These are phyloP conservation scores for Boletus edulis DNA, from an alignment of 768 basidiomycete species.

Conservation along the genomic window DNA sequence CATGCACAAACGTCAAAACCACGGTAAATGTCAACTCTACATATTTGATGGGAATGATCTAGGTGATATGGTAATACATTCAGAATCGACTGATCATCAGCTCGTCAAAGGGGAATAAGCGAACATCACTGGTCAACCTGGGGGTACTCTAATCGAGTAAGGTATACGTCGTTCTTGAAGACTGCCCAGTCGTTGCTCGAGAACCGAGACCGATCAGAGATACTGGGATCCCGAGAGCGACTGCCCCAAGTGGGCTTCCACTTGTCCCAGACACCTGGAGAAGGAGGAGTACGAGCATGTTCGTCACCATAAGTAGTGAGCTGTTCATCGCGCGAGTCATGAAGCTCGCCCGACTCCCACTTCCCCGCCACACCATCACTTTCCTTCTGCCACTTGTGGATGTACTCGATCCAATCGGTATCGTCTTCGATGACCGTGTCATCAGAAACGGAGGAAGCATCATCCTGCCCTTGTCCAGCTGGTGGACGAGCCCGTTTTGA, in stretches of 20 bases:
- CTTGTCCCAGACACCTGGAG: background rate
- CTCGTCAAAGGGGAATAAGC: too few species aligned
- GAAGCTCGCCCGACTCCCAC: background rate
- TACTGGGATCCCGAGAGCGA: background rate
- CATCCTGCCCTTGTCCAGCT: background rate
- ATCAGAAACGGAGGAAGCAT: background rate
- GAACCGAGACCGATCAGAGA: background rate
- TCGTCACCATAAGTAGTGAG: background rate
- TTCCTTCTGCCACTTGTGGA: background rate
- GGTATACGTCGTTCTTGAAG: background rate
- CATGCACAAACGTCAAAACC: too few species aligned
- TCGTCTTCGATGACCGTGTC: background rate
- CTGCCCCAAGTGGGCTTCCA: background rate
- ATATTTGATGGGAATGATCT: too few species aligned
- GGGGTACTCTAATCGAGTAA: background rate
- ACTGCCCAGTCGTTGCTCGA: slow-evolving; percentile 1
- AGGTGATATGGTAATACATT: too few species aligned
- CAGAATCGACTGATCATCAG: too few species aligned
- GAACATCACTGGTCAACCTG: too few species aligned
- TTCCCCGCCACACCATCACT: background rate
- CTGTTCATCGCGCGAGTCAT: background rate
- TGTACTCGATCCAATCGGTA: background rate
- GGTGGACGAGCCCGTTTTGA: background rate
- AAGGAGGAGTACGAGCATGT: background rate
- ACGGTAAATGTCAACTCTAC: too few species aligned